phyloP scores from a whole-genome alignment of 2,329 filamentous ascomycete species.

The Alternaria dauci region DNA sequence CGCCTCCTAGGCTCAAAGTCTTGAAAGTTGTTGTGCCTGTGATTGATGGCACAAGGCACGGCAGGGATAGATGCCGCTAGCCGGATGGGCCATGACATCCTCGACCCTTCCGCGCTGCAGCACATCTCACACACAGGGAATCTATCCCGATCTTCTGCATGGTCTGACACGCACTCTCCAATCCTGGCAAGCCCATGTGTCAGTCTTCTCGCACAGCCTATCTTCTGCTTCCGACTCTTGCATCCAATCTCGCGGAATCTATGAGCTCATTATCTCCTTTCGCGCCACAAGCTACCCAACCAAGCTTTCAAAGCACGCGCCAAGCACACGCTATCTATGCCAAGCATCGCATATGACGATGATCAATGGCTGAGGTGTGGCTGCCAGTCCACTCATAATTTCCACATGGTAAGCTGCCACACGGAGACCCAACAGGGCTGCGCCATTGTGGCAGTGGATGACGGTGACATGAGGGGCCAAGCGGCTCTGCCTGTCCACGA shows the following conservation, averaged over 20 bases:
- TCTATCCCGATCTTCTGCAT: neutral
- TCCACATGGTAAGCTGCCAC: slow-evolving; percentile 5
- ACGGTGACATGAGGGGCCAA: slow-evolving; percentile 4
- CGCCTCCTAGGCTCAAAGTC: slow-evolving; percentile 5
- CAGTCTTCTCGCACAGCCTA: neutral
- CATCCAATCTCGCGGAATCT: neutral
- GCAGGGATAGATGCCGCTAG: slow-evolving; percentile 28
- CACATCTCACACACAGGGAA: neutral
- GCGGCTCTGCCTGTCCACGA: neutral
- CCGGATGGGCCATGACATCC: slow-evolving; percentile 16
- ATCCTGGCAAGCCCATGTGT: neutral
- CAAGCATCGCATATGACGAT: slow-evolving; percentile 11
- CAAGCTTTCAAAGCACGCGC: slow-evolving; percentile 9
- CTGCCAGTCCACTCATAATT: slow-evolving; percentile 18
- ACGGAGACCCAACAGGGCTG: slow-evolving; percentile 3
- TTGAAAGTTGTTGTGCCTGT: slow-evolving; percentile 28
- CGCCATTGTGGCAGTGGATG: slow-evolving; percentile 11
- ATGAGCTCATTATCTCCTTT: slow-evolving; percentile 12
- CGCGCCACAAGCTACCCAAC: slow-evolving; percentile 2
- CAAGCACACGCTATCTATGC: slow-evolving; percentile 5
- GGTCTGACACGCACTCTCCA: slow-evolving; percentile 1
- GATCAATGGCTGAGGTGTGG: slow-evolving; percentile 16
- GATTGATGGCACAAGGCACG: slow-evolving; percentile 19
- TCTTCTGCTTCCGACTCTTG: neutral
- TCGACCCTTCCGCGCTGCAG: slow-evolving; percentile 10